A percentile compares a stretch with the other conserved stretches of the same genome.
phyloP scores from a whole-genome alignment of 768 basidiomycete species.

The Leccinum arenicola region DNA sequence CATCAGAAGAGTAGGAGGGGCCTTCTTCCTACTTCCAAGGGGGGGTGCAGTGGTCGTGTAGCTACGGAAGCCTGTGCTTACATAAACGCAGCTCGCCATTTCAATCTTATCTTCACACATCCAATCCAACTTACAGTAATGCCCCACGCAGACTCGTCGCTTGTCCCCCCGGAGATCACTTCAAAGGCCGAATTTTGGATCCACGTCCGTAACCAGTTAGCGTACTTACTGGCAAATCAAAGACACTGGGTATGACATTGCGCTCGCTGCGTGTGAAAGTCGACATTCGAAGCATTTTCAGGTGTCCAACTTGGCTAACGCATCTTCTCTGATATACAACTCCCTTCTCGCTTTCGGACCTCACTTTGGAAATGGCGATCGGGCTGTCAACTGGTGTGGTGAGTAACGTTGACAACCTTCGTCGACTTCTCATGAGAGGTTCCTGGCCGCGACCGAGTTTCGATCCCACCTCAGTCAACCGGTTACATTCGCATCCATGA shows the following conservation, averaged over 20 bases:
- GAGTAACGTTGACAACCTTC: conserved; percentile 31
- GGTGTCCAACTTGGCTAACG: conserved; percentile 87
- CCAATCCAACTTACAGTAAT: conserved; percentile 39
- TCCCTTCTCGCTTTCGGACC: conserved; percentile 65
- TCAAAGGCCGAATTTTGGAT: conserved; percentile 80
- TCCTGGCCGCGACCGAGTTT: neutral
- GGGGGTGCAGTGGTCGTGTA: neutral
- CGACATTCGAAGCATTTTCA: conserved; percentile 25
- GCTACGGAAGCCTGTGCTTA: conserved; percentile 4
- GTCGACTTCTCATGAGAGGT: neutral
- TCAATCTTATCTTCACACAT: neutral
- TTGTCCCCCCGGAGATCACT: conserved; percentile 65
- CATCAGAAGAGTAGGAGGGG: conserved; percentile 16
- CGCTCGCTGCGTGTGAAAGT: neutral
- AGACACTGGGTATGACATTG: conserved; percentile 67
- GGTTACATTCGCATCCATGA: neutral
- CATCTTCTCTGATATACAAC: conserved; percentile 77
- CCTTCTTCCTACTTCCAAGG: conserved; percentile 1
- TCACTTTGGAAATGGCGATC: conserved; percentile 57
- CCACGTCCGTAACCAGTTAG: conserved; percentile 66
- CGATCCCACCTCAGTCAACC: neutral
- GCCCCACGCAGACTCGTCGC: conserved; percentile 82
- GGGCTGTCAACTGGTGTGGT: conserved; percentile 95
- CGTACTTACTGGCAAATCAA: conserved; percentile 60
- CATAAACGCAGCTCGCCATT: conserved; percentile 7